Evolutionary conservation across 805 yeast genomes (phyloP).

Genomic region (Cyberlindnera euphorbiiphila): DNA sequence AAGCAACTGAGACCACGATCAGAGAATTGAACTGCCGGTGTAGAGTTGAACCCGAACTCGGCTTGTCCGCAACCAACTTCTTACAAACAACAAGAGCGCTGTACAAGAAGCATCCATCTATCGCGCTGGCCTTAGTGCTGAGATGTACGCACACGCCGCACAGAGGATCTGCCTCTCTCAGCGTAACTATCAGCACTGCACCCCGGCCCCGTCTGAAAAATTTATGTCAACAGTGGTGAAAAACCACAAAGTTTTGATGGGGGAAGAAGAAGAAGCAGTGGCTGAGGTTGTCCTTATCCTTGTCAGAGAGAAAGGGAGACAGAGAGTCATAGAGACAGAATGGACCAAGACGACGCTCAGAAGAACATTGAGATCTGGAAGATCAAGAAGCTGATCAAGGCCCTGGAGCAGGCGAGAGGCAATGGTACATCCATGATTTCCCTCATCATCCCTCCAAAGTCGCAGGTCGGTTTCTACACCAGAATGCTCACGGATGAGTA

Average conservation of each 20-base stretch:
- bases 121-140: too few species aligned
- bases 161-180: neutral
- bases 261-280: neutral
- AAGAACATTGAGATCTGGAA: slow-evolving; percentile 99
- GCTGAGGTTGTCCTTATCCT: neutral
- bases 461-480: slow-evolving; percentile 83
- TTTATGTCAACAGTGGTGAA: slow-evolving; percentile 5
- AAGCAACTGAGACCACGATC: too few species aligned
- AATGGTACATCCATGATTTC: slow-evolving; percentile 99
- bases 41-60: too few species aligned
- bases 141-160: slow-evolving; percentile 5
- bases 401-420: slow-evolving; percentile 89
- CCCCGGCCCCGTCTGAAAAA: slow-evolving; percentile 1
- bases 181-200: slow-evolving; percentile 13
- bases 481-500: slow-evolving; percentile 96
- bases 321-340: neutral
- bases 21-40: too few species aligned
- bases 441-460: slow-evolving; percentile 90
- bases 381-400: slow-evolving; percentile 89
- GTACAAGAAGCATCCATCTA: too few species aligned
- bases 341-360: slow-evolving; percentile 70
- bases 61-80: too few species aligned
- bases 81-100: too few species aligned
- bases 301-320: too few species aligned
- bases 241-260: neutral